Evolutionary conservation across 2,329 filamentous ascomycete genomes (phyloP), one percentile per base, ranked within the genome.

Genomic region (Sclerotiophoma versabilis): DNA sequence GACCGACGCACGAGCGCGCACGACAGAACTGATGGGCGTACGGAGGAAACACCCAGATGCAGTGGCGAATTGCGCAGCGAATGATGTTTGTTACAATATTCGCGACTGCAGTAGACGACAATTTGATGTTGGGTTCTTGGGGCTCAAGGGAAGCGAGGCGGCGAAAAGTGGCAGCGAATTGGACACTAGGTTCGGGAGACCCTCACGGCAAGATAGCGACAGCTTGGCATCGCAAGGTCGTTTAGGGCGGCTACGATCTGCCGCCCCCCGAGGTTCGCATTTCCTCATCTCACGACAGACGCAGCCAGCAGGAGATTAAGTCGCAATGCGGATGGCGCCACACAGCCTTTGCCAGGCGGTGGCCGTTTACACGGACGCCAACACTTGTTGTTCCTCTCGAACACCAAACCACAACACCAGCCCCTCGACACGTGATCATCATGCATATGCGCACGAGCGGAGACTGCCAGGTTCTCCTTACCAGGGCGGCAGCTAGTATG

Each of bases 1-100:
- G 52, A 49, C 68, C 69, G 69, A 66, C 66, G 71, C 66, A 73
- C 67, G 54, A 66, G 58, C 56, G 56, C 45, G 55, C 50, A 63
- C 64, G 34, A 64, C 66, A 66, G 61, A 50, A 46, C 42, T 57
- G 55, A 62, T 62, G 59, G 66, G 54, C 57, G 66, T 63, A 66
- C 60, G 63, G 61, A 48, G 47, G 52, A 37, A 53, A 54, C 44
- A 59, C 49, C 60, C 58, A 65, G 53, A 57, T 32, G 41, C 49
- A 39, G 62, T 64, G 65, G 64, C 55, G 59, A 47, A 36, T 26
- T 38, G 42, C 42, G 47, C 53, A 43, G 29, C 39, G 39, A 54
- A 36, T 46, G 34, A 41, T 41, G 22, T 37, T 41, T 49, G 38
- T 34, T 54, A 38, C 44, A 55, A 27, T 52, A 53, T 42, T 47